phyloP scores from a whole-genome alignment of 2,329 filamentous ascomycete species.

The Zalaria sp. region DNA sequence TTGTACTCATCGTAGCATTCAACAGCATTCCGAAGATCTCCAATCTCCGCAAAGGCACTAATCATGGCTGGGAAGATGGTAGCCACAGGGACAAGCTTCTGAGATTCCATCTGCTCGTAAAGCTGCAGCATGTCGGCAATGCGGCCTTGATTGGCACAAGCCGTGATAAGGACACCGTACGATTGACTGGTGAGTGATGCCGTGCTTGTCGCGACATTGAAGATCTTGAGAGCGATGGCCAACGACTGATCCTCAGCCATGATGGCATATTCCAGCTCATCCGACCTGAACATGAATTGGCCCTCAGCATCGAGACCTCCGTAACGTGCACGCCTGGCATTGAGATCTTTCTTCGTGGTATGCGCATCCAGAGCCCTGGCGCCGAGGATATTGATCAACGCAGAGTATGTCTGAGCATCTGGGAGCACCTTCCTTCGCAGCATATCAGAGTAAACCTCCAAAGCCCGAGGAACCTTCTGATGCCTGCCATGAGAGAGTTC shows the following conservation, averaged over 20 bases:
- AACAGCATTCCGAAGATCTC: slow-evolving; percentile 75
- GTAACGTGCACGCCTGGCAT: slow-evolving; percentile 71
- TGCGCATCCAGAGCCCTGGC: slow-evolving; percentile 67
- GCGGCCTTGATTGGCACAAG: slow-evolving; percentile 69
- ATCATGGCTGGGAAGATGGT: slow-evolving; percentile 89
- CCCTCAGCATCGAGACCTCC: slow-evolving; percentile 73
- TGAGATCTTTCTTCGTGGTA: slow-evolving; percentile 55
- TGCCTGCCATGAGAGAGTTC: slow-evolving; percentile 65
- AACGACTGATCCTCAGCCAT: slow-evolving; percentile 78
- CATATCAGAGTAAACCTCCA: slow-evolving; percentile 97
- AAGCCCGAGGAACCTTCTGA: slow-evolving; percentile 75
- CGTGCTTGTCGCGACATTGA: slow-evolving; percentile 57
- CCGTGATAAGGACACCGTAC: slow-evolving; percentile 73
- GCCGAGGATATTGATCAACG: slow-evolving; percentile 70
- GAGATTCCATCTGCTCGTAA: slow-evolving; percentile 81
- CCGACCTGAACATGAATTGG: slow-evolving; percentile 78
- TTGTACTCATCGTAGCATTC: slow-evolving; percentile 96
- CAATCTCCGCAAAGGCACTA: slow-evolving; percentile 69
- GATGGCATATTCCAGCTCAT: slow-evolving; percentile 75
- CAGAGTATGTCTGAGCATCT: slow-evolving; percentile 75
- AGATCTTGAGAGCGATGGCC: slow-evolving; percentile 71
- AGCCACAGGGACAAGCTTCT: slow-evolving; percentile 58
- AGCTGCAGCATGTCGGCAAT: slow-evolving; percentile 81
- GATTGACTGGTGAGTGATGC: slow-evolving; percentile 64
- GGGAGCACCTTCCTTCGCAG: slow-evolving; percentile 69